Percentiles rank a stretch among this genome's conserved stretches.
Conservation (phyloP, 768 basidiomycete species). For the Leccinum barrowsii region DNA sequence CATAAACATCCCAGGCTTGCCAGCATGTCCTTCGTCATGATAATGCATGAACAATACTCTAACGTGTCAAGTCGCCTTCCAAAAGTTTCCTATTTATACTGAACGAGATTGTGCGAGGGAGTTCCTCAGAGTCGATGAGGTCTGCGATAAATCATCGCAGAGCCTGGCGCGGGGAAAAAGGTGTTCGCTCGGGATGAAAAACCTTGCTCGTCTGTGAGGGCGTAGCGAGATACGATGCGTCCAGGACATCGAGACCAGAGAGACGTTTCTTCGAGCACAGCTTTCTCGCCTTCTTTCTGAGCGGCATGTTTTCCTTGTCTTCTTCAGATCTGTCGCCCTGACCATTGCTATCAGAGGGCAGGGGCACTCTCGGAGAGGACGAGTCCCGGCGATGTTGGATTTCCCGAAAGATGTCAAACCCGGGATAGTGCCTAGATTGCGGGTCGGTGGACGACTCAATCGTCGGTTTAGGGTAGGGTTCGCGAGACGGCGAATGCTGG, state of each 20-base stretch:
- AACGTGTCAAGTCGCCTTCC: neutral
- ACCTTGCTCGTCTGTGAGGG: constrained; percentile 8
- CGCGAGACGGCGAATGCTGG: constrained; percentile 12
- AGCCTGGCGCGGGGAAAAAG: constrained; percentile 13
- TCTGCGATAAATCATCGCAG: constrained; percentile 15
- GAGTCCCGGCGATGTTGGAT: constrained; percentile 15
- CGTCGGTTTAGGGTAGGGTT: constrained; percentile 32
- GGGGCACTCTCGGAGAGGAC: neutral
- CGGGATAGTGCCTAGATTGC: constrained; percentile 63
- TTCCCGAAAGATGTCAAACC: constrained; percentile 58
- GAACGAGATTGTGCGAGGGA: neutral
- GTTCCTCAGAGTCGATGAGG: neutral
- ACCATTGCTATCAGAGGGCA: constrained; percentile 1
- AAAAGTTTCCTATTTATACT: neutral
- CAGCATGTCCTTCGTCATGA: constrained; percentile 1
- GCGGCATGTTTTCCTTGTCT: constrained; percentile 62
- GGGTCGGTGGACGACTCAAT: constrained; percentile 42
- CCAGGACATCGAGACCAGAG: constrained; percentile 1
- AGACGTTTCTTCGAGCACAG: constrained; percentile 25
- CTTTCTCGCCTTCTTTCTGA: constrained; percentile 46
- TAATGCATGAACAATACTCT: constrained; percentile 2
- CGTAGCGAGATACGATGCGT: constrained; percentile 1
- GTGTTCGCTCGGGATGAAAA: constrained; percentile 12
- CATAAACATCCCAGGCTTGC: neutral
- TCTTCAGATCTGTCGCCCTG: constrained; percentile 24